Evolutionary conservation across 2,329 filamentous ascomycete genomes (phyloP), one percentile per base, ranked within the genome.

Genomic region (Claviceps digitariae): DNA sequence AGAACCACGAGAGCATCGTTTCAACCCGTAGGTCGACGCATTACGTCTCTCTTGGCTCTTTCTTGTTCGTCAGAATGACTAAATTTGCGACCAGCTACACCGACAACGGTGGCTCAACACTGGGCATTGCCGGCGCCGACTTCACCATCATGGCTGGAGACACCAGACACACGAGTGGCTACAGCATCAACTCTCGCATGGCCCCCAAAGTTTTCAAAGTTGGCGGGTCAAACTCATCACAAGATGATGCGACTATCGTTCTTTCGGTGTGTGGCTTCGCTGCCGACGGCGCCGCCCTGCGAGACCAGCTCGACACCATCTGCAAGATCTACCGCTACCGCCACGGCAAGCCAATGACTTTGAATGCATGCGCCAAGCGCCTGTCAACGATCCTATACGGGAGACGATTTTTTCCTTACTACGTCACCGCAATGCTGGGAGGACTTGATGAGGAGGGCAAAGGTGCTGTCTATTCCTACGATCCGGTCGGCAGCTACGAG

Each of bases 281-380:
- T 15, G 93, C 93, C 58, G 93, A 98, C 69, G 93, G 93, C 56
- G 83, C 90, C 64, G 91, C 93, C 38, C 77, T 98, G 62, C 91
- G 93, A 72, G 91, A 97, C 73, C 87, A 89, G 59, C 81, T 97
- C 58, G 91, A 97, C 68, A 84, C 88, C 58, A 82, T 95, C 65
- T 93, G 94, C 77, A 97, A 95, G 78, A 95, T 97, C 85, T 97
- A 97, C 81, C 87, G 87, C 64, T 96, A 96, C 76, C 90, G 94
- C 69, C 91, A 97, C 70, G 89, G 89, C 71, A 98, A 97, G 77
- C 83, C 88, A 59, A 98, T 98, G 85, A 85, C 82, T 58, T 86
- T 97, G 65, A 85, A 88, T 64, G 93, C 93, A 49, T 97, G 91
- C 72, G 94, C 93, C 53, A 91, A 97, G 73, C 84, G 91, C 54